Conservation (phyloP, 306 rosid genomes). For the Trifolium dubium region DNA sequence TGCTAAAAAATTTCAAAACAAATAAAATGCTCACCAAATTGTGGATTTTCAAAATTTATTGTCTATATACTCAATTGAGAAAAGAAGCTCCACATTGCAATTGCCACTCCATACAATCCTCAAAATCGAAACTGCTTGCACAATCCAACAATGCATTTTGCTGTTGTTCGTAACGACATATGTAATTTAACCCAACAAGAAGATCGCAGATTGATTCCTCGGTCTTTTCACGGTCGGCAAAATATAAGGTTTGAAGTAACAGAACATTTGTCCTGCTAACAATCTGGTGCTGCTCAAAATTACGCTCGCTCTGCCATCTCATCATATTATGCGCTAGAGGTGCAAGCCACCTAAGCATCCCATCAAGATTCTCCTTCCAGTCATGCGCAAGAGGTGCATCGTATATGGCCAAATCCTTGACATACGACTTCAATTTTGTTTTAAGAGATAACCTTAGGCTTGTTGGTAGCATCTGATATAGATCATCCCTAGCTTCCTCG, state of each 20-base stretch:
- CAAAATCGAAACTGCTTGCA: constrained; percentile 88
- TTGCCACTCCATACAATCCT: constrained; percentile 93
- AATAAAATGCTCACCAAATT: constrained; percentile 50
- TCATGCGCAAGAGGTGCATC: constrained; percentile 95
- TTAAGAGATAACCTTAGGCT: constrained; percentile 71
- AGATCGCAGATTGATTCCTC: constrained; percentile 77
- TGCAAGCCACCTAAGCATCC: constrained; percentile 75
- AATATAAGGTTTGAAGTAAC: constrained; percentile 77
- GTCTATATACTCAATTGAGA: constrained; percentile 52
- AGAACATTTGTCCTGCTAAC: constrained; percentile 72
- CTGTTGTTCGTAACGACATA: constrained; percentile 87
- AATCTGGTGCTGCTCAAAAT: constrained; percentile 83
- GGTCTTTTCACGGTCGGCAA: constrained; percentile 69
- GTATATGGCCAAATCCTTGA: constrained; percentile 75
- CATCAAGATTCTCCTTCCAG: constrained; percentile 89
- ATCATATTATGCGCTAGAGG: constrained; percentile 89
- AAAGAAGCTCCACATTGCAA: constrained; percentile 77
- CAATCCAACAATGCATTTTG: constrained; percentile 87
- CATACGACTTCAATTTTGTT: constrained; percentile 72
- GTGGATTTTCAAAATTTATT: constrained; percentile 42
- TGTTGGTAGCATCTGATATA: constrained; percentile 84
- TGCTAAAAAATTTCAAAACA: constrained; percentile 38
- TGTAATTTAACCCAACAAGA: constrained; percentile 88
- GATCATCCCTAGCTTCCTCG: constrained; percentile 85
- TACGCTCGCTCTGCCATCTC: constrained; percentile 91